Percentiles rank a stretch among this genome's conserved stretches.
These are phyloP conservation scores for Zea luxurians DNA, from an alignment of 176 grass and related monocot genomes.

Conservation along the genomic window DNA sequence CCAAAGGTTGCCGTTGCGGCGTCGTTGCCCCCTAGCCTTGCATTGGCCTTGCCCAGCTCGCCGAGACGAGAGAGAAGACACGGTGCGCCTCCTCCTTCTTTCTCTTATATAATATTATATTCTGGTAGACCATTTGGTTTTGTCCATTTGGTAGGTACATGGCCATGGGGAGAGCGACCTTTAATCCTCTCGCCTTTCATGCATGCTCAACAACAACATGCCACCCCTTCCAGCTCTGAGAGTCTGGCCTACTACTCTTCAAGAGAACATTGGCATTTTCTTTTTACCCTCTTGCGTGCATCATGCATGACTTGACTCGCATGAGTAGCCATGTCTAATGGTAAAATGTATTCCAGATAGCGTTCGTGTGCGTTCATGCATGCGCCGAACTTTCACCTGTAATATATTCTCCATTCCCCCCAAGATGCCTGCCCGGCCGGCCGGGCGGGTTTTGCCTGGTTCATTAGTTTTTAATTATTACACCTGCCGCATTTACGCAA, in stretches of 20 bases:
- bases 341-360: constrained; percentile 39
- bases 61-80: constrained; percentile 35
- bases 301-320: constrained; percentile 56
- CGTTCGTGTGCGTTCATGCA: constrained; percentile 51
- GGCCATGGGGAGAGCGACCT: constrained; percentile 41
- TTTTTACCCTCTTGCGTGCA: constrained; percentile 33
- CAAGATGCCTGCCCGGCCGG: constrained; percentile 23
- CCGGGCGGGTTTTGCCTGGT: too few relatives aligned
- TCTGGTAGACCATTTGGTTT: constrained; percentile 35
- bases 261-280: constrained; percentile 41
- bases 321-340: constrained; percentile 37
- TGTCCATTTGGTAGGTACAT: constrained; percentile 58
- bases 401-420: constrained; percentile 28
- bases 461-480: constrained; percentile 6
- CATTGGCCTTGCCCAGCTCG: neutral
- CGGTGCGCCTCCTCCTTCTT: neutral
- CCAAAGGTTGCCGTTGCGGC: neutral
- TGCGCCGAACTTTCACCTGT: constrained; percentile 33
- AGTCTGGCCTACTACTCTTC: constrained; percentile 24
- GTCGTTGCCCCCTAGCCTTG: constrained; percentile 27
- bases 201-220: constrained; percentile 29
- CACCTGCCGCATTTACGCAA: constrained; percentile 1
- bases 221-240: constrained; percentile 23
- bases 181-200: constrained; percentile 23
- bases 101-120: constrained; percentile 11